Evolutionary conservation across 192 early-diverging fungal genomes (phyloP).

Genomic region (Coemansia aciculifera): DNA sequence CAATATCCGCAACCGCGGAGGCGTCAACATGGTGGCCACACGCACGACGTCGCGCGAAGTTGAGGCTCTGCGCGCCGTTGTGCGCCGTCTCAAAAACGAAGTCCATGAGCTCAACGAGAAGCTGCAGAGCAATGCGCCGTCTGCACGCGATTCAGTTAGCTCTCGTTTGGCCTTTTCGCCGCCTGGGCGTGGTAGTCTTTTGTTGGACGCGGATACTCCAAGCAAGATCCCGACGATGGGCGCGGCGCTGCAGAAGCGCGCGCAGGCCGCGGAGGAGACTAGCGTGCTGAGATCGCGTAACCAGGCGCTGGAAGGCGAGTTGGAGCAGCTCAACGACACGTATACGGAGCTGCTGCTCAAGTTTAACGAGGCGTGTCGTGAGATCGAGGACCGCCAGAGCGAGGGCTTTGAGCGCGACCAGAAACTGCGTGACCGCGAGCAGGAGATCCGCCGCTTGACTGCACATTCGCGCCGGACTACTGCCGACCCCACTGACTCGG

Average conservation of each 20-base stretch:
- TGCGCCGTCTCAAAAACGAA: slow-evolving; percentile 63
- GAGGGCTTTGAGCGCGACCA: slow-evolving; percentile 56
- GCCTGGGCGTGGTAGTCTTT: slow-evolving; percentile 6
- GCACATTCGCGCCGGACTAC: slow-evolving; percentile 29
- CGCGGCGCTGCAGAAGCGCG: slow-evolving; percentile 36
- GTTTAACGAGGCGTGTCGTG: slow-evolving; percentile 55
- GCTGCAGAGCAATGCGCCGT: slow-evolving; percentile 13
- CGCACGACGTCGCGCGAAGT: slow-evolving; percentile 63
- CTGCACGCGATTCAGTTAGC: neutral
- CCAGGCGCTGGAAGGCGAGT: slow-evolving; percentile 55
- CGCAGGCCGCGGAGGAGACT: slow-evolving; percentile 25
- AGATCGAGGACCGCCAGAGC: slow-evolving; percentile 56
- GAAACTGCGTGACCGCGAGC: slow-evolving; percentile 50
- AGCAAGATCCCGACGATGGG: slow-evolving; percentile 24
- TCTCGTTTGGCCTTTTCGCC: slow-evolving; percentile 5
- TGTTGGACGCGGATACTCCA: slow-evolving; percentile 11
- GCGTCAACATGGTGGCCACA: slow-evolving; percentile 60
- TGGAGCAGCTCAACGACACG: slow-evolving; percentile 56
- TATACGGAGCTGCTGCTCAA: slow-evolving; percentile 60
- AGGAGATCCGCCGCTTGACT: slow-evolving; percentile 43
- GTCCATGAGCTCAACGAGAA: slow-evolving; percentile 43
- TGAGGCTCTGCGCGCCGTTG: slow-evolving; percentile 65
- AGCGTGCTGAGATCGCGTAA: slow-evolving; percentile 28
- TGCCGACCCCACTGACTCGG: slow-evolving; percentile 19
- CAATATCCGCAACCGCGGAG: slow-evolving; percentile 91